Evolutionary conservation across 2,329 filamentous ascomycete genomes (phyloP), one percentile per base, ranked within the genome.

Genomic region (Periconia macrospinosa): DNA sequence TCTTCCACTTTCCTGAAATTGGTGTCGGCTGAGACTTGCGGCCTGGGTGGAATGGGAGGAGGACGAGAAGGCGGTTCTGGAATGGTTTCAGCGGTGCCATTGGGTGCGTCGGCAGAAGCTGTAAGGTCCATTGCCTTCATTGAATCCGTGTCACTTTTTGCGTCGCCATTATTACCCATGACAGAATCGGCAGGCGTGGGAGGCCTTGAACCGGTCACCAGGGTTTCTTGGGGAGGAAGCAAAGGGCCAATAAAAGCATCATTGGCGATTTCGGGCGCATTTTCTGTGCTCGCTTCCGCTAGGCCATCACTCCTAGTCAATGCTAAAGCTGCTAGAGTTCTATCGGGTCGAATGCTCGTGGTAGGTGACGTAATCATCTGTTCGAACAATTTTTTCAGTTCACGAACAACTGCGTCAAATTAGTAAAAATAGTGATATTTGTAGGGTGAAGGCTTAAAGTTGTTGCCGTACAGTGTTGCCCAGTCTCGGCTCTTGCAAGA

Each of bases 301-400:
- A 78, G 53, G 23, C 52, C 50, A 60, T 84, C 83, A 40, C 81
- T 80, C 45, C 79, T 79, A 20, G 90, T 84, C 19, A 96, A 79
- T 1, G 92, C 92, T 40, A 92, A 83, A 47, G 91, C 87, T 23
- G 92, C 92, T 33, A 97, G 81, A 59, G 91, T 85, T 62, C 89
- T 87, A 3, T 87, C 86, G 1, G 92, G 92, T 42, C 81, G 84
- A 30, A 92, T 85, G 15, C 83, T 86, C 11, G 80, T 75, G 41
- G 81, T 78, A 5, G 83, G 76, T 1, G 88, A 86, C 1, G 79
- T 82, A 54, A 88, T 86, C 68, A 96, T 85, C 53, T 86, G 82
- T 10, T 82, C 72, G 66, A 96, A 96, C 0, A 96, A 77, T 3
- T 75, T 78, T 23, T 82, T 82, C 41, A 97, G 80, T 70, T 92